Base-by-base conservation (phyloP, 2,329 filamentous ascomycete genomes). In the Aplosporella prunicola region DNA sequence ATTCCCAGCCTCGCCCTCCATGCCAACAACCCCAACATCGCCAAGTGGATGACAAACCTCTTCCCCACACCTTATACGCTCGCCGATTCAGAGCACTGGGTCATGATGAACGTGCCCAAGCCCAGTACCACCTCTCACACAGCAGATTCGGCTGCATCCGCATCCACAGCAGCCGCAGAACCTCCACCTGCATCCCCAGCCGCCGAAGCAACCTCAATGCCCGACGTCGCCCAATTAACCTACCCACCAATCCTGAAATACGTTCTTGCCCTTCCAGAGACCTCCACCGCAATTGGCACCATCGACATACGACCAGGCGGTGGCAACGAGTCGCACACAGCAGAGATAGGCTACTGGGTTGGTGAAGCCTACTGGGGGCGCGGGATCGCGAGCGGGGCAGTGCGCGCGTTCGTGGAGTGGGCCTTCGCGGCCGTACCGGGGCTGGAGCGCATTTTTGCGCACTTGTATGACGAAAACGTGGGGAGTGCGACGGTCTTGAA, bases 271-370 rank as follows among this genome's bases (percentile, higher is more conserved):
- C n/a, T 24, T n/a, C 15, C 17, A 14, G 26, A 34, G 2, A 51
- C 50, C 5, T 20, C 35, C 2, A 41, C 41, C 9, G 29, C 52
- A 1, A 56, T 63, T 38, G 62, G 62, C 18, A 48, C 52, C 6
- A 57, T 64, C 22, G 62, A 62, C 3, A 38, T 66, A 7, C 58
- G 51, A 38, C 53, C 52, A 27, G 53, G 49, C n/a, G 9, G 26
- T 20, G 61, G 63, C 39, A 47, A 61, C 11, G 49, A 53, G 11
- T 45, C 54, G 5, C 60, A 61, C 38, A 51, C 48, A 1, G 63
- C 56, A 1, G 60, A 64, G 40, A 32, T 66, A 1, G 63, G 62
- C 8, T 66, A 61, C 46, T 67, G 63, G 64, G 39, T 66, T 9
- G 55, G 51, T 11, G 56, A 60, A 36, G 42, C 43, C 20, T 49